Base-by-base conservation (phyloP, 352 stramenopile species). In the Globisporangium lucens region DNA sequence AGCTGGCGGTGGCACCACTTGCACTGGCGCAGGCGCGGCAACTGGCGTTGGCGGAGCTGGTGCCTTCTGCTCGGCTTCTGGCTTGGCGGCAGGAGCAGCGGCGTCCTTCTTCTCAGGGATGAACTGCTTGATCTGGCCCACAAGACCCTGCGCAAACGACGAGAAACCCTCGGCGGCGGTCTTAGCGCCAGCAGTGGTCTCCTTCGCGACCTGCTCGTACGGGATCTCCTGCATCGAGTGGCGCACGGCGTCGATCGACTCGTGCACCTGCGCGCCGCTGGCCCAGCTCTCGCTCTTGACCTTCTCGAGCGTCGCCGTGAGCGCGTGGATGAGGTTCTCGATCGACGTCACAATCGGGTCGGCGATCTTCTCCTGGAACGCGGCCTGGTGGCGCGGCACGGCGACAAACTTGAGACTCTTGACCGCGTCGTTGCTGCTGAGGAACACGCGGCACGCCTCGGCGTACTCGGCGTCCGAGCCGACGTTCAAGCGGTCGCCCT, bases 321-420 rank as follows among this genome's bases (percentile, higher is more conserved):
- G 72, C 63, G 80, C 72, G 55, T 72, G 68, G 60, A 93, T 77
- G 49, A 93, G 71, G 33, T 73, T 61, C 74, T 90, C 85, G 36
- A 93, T 72, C 20, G 85, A 87, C 33, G 71, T 65, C 47, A 89
- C 72, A 51, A 93, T 75, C 27, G 78, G 82, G 27, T 89, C 80
- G 6, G 80, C 69, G 29, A 89, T 77, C 43, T 82, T 71, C 12
- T 85, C 77, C 41, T 83, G 70, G 56, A 87, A 79, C 36, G 76
- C 75, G 0, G 68, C 67, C 57, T 89, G 73, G 4, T 69, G 69
- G 22, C 66, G 74, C 27, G 73, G 65, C 33, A 86, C 72, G n/a
- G 80, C 83, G 36, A 76, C 78, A 65, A 93, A 93, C 66, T 87
- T 89, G 74, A 93, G 77, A 65, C 74, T 80, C 77, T 86, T 87